Conservation (phyloP, 228 moss, liverwort and hornwort species). For the Sphagnum magellanicum region DNA sequence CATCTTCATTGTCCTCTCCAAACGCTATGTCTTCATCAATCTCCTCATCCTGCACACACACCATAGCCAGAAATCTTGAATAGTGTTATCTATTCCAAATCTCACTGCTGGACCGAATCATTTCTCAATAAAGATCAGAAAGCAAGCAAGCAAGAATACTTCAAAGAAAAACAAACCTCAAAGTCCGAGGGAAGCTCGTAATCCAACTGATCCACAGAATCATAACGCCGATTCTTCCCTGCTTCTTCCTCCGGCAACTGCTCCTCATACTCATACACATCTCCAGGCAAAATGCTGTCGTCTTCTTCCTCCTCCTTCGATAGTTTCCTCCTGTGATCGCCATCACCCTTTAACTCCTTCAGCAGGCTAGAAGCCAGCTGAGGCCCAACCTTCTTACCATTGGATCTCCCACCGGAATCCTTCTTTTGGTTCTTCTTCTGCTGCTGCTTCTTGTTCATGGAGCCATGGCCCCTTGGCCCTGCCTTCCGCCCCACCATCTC, state of each 20-base stretch:
- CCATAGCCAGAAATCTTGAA: background rate
- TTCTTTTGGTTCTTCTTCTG: no score
- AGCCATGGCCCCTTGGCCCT: no score
- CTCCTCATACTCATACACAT: conserved; percentile 87
- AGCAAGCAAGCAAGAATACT: no score
- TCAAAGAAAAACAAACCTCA: conserved; percentile 38
- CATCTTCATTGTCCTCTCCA: conserved; percentile 43
- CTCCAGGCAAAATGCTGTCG: conserved; percentile 20
- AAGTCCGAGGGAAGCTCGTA: conserved; percentile 92
- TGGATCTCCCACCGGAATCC: no score
- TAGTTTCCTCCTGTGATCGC: background rate
- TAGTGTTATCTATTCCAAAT: no score
- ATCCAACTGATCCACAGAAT: conserved; percentile 64
- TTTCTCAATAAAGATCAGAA: no score
- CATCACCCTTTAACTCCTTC: conserved; percentile 34
- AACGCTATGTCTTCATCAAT: conserved; percentile 81
- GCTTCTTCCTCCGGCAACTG: conserved; percentile 77
- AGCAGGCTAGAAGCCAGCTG: conserved; percentile 50
- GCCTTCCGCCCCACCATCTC: no score
- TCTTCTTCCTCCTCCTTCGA: conserved; percentile 12
- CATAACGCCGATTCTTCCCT: conserved; percentile 77
- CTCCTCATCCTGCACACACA: conserved; percentile 66
- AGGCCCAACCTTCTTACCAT: conserved; percentile 26
- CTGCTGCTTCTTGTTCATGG: no score
- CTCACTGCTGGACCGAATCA: no score